Percentiles rank a stretch among this genome's conserved stretches.
These are phyloP conservation scores for Sextonia rubra DNA, from an alignment of 164 flowering plant species.

Conservation along the genomic window DNA sequence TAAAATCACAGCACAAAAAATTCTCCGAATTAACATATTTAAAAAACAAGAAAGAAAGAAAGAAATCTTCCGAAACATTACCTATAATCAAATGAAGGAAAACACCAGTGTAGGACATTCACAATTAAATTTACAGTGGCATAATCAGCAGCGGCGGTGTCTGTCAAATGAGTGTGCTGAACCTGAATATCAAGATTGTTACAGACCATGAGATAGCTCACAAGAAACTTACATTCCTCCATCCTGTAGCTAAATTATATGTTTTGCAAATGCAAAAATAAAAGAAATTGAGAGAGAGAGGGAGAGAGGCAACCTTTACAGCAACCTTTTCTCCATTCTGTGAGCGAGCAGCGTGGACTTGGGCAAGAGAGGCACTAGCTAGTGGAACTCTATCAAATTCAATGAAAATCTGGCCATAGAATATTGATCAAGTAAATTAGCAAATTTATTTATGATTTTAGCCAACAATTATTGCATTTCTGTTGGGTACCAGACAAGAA, in stretches of 20 bases:
- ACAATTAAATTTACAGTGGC: constrained; percentile 83
- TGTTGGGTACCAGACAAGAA: background rate
- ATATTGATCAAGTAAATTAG: constrained; percentile 13
- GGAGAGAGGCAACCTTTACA: constrained; percentile 59
- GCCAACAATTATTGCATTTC: background rate
- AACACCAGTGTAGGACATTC: constrained; percentile 62
- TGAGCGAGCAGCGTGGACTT: constrained; percentile 87
- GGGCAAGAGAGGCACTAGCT: constrained; percentile 99
- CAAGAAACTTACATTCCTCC: background rate
- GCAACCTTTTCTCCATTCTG: constrained; percentile 92
- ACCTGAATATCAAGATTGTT: constrained; percentile 49
- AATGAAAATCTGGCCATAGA: constrained; percentile 49
- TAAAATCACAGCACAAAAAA: background rate
- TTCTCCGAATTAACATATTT: background rate
- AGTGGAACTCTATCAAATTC: constrained; percentile 84
- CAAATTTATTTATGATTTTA: background rate
- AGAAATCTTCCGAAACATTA: constrained; percentile 16
- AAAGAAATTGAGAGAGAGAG: background rate
- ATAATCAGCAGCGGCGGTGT: constrained; percentile 88
- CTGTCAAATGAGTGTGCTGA: constrained; percentile 97
- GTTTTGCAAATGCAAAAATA: background rate
- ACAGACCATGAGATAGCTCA: constrained; percentile 5
- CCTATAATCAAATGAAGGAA: constrained; percentile 97
- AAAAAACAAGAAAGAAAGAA: background rate
- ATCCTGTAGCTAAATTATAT: background rate